phyloP scores from a whole-genome alignment of 2,329 filamentous ascomycete genomes.

The Pyrenophora seminiperda region DNA sequence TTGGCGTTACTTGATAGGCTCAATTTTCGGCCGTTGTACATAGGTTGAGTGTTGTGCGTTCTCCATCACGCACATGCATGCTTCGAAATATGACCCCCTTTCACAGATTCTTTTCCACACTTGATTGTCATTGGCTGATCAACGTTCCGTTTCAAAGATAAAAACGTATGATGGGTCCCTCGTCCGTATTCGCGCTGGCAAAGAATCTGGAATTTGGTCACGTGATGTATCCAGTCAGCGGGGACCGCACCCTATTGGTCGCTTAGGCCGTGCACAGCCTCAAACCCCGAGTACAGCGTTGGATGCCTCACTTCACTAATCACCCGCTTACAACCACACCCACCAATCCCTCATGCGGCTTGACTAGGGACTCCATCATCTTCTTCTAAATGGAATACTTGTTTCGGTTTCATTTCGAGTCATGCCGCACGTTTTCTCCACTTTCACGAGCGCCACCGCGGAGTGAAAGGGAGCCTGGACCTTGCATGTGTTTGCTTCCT shows the following conservation, averaged over 20 bases:
- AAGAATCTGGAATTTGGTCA: background rate
- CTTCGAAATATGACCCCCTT: background rate
- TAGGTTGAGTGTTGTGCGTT: background rate
- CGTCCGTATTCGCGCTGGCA: no score
- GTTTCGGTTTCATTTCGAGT: background rate
- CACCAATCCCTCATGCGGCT: background rate
- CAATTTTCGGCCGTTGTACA: background rate
- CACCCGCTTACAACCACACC: background rate
- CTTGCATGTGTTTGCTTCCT: background rate
- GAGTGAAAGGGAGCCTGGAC: background rate
- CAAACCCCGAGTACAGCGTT: constrained; percentile 10
- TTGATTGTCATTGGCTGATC: background rate
- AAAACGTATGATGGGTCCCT: no score
- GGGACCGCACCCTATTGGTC: constrained; percentile 1
- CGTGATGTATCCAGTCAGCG: background rate
- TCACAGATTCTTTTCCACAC: background rate
- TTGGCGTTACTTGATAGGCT: constrained; percentile 8
- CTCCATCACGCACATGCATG: background rate
- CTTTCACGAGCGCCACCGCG: constrained; percentile 1
- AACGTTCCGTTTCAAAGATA: background rate
- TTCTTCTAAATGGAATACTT: no score
- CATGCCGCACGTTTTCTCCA: background rate
- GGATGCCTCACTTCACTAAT: constrained; percentile 2
- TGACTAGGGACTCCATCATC: background rate
- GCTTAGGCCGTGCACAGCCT: constrained; percentile 8